Percentiles rank a stretch among this genome's conserved stretches.
Conservation (phyloP, 2,329 filamentous ascomycete species). For the Aphanocladium album region DNA sequence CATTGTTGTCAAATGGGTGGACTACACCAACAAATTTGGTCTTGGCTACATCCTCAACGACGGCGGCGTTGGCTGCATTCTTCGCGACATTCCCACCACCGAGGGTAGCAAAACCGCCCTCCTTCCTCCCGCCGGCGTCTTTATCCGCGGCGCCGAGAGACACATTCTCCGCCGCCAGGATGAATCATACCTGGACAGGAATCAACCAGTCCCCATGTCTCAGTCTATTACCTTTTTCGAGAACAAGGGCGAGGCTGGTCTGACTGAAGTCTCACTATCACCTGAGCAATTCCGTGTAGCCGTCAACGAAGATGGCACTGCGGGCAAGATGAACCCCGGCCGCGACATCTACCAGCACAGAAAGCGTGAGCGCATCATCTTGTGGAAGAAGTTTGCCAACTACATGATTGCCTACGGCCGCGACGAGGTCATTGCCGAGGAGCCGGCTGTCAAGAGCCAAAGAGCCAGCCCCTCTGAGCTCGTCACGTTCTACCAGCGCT, state of each 20-base stretch:
- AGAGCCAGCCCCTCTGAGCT: slow-evolving; percentile 46
- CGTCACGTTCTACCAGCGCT: slow-evolving; percentile 76
- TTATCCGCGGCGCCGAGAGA: slow-evolving; percentile 65
- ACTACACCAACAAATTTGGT: slow-evolving; percentile 83
- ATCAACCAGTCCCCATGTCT: slow-evolving; percentile 60
- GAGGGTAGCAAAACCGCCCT: slow-evolving; percentile 45
- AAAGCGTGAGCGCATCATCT: slow-evolving; percentile 59
- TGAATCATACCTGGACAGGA: slow-evolving; percentile 48
- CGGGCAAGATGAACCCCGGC: slow-evolving; percentile 56
- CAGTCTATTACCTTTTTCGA: slow-evolving; percentile 67
- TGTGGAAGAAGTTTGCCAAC: slow-evolving; percentile 71
- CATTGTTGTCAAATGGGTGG: slow-evolving; percentile 76
- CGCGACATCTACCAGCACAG: slow-evolving; percentile 61
- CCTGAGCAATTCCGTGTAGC: slow-evolving; percentile 56
- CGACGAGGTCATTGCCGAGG: slow-evolving; percentile 57
- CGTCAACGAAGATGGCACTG: slow-evolving; percentile 52
- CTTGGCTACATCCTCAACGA: slow-evolving; percentile 80
- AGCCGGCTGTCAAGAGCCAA: slow-evolving; percentile 36
- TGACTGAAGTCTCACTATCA: slow-evolving; percentile 59
- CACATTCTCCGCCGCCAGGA: slow-evolving; percentile 62
- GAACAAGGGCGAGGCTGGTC: slow-evolving; percentile 59
- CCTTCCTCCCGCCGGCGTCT: slow-evolving; percentile 65
- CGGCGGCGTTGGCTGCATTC: slow-evolving; percentile 70
- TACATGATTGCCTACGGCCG: slow-evolving; percentile 71
- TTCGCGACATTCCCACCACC: slow-evolving; percentile 50